Conservation (phyloP, 306 rosid species). For the Dalbergia cultrata region DNA sequence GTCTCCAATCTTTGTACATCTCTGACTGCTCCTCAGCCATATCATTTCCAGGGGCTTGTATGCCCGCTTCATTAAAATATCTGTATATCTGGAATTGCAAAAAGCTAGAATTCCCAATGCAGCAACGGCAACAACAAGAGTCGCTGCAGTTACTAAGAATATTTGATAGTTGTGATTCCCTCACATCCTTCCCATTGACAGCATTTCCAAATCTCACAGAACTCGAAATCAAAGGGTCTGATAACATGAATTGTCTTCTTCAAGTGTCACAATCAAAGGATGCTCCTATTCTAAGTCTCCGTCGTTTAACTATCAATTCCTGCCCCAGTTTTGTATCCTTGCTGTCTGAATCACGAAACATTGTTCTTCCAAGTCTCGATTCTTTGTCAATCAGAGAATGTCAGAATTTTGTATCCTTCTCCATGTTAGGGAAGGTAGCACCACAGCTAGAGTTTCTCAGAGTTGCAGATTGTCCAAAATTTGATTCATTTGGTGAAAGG, state of each 20-base stretch:
- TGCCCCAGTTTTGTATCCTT: slow-evolving; percentile 28
- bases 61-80: background rate
- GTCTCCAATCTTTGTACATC: background rate
- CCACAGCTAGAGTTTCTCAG: background rate
- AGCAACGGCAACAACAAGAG: background rate
- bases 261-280: background rate
- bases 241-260: slow-evolving; percentile 8
- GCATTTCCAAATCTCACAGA: background rate
- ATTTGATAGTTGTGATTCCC: background rate
- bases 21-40: background rate
- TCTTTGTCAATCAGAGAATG: too few species aligned
- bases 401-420: too few species aligned
- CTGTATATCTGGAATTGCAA: background rate
- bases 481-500: slow-evolving; percentile 16
- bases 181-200: background rate
- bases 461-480: background rate
- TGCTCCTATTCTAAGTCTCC: background rate
- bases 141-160: too few species aligned
- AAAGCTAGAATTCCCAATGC: slow-evolving; percentile 7
- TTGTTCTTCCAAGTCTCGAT: too few species aligned
- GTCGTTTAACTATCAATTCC: background rate
- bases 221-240: background rate
- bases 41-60: background rate
- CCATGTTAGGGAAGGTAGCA: background rate
- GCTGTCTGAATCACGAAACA: too few species aligned